Evolutionary conservation across 2,329 filamentous ascomycete species (phyloP), one percentile per base, ranked within the genome.

Genomic region (Byssothecium circinans): DNA sequence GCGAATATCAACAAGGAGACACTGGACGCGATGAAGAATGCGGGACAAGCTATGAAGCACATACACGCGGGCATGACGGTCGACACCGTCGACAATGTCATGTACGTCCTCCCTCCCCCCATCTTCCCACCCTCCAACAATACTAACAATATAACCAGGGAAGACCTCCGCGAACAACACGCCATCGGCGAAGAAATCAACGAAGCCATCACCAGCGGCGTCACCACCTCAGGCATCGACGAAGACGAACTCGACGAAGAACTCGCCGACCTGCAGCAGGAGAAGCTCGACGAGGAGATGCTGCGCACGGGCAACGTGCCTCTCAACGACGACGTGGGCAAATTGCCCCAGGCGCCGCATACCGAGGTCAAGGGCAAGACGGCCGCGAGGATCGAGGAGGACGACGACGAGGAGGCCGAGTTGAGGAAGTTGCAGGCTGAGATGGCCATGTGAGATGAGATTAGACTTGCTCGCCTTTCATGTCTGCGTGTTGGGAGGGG

Each of bases 1-100:
- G 94, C 94, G 53, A 99, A 97, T 72, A 96, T 99, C 78, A 99
- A 99, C 80, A 86, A 92, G 75, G 91, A 96, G 79, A 99, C 94
- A 11, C 79, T 97, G 56, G 83, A 87, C 59, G 92, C 91, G 7
- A 96, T 99, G 91, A 87, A 95, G 82, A 86, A 86, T 68, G 92
- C 94, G 10, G 85, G 89, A 57, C 78, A 85, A 52, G 94, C 92
- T 29, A 97, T 99, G 91, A 87, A 91, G 77, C 79, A 86, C 56
- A 99, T 99, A 62, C 91, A 97, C 70, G 87, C 85, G 62, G 88
- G 88, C 56, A 83, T 97, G 57, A 96, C 89, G 40, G 88, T 94
- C 55, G 91, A 96, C 63, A 94, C 95, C 75, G 92, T 99, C 54
- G 92, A 97, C 72, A 82, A 89, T 71, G 92, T 89, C 44, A 96